phyloP scores from a whole-genome alignment of 2,329 filamentous ascomycete genomes.

The Colletotrichum zoysiae region DNA sequence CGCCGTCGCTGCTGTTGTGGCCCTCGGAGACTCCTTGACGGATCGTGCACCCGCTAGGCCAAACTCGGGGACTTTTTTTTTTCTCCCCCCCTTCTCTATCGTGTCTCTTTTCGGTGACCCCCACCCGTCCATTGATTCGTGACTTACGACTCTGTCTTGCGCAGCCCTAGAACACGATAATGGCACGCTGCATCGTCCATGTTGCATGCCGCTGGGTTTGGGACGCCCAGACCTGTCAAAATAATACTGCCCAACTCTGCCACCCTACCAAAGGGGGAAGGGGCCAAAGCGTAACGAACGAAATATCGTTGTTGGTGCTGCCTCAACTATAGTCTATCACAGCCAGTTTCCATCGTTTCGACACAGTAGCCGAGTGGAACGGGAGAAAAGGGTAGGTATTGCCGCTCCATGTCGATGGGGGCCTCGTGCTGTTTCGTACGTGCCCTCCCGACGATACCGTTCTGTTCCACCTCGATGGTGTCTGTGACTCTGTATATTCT shows the following conservation, averaged over 20 bases:
- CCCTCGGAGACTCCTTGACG: slow-evolving; percentile 28
- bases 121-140: not conserved
- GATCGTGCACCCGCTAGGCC: slow-evolving; percentile 22
- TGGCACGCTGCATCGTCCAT: not conserved
- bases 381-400: slow-evolving; percentile 1
- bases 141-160: slow-evolving; percentile 23
- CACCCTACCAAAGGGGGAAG: not conserved
- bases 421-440: slow-evolving; percentile 27
- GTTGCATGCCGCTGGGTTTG: slow-evolving; percentile 11
- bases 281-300: not conserved
- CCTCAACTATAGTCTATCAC: not conserved
- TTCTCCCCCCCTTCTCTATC: not conserved
- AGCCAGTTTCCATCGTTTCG: not conserved
- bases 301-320: not conserved
- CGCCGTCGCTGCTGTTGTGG: not conserved
- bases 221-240: slow-evolving; percentile 39
- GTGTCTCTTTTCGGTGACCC: not conserved
- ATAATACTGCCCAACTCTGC: not conserved
- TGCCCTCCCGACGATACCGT: slow-evolving; percentile 15
- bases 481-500: not conserved
- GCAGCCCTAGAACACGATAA: not conserved
- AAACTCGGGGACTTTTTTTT: slow-evolving; percentile 5
- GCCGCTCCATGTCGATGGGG: slow-evolving; percentile 13
- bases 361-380: not conserved
- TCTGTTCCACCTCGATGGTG: slow-evolving; percentile 12